phyloP scores from a whole-genome alignment of 148 eudicot species.

The Fagopyrum esculentum region DNA sequence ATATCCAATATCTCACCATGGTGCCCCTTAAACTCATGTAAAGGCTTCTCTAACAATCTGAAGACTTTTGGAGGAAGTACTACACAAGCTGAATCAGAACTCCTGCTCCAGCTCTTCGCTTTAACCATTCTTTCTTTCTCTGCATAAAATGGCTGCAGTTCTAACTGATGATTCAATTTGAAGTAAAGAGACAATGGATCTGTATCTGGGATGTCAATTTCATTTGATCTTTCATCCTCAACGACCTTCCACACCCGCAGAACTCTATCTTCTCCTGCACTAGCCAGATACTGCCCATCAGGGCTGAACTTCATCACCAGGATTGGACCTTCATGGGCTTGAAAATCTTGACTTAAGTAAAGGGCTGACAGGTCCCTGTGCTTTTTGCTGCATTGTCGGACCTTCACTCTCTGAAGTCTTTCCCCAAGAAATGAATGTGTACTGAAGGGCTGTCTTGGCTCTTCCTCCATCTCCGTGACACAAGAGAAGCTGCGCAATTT shows the following conservation, averaged over 20 bases:
- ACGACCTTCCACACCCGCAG: constrained; percentile 82
- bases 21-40: constrained; percentile 75
- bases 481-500: constrained; percentile 47
- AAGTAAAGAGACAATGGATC: constrained; percentile 77
- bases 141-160: constrained; percentile 41
- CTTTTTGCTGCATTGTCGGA: constrained; percentile 44
- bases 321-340: constrained; percentile 83
- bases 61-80: constrained; percentile 81
- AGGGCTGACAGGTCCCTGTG: constrained; percentile 78
- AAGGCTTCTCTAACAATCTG: constrained; percentile 63
- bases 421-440: constrained; percentile 23
- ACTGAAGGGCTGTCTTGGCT: constrained; percentile 22
- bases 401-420: constrained; percentile 55
- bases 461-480: constrained; percentile 21
- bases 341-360: constrained; percentile 65
- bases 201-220: constrained; percentile 57
- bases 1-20: constrained; percentile 67
- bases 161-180: constrained; percentile 54
- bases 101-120: constrained; percentile 34
- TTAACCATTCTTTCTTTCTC: constrained; percentile 42
- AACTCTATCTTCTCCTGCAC: constrained; percentile 81
- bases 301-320: constrained; percentile 85
- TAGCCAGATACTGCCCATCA: constrained; percentile 73
- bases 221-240: constrained; percentile 57
- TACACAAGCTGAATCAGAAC: constrained; percentile 75